Evolutionary conservation across 768 basidiomycete species (phyloP).

Genomic region (Rhodocollybia butyracea): DNA sequence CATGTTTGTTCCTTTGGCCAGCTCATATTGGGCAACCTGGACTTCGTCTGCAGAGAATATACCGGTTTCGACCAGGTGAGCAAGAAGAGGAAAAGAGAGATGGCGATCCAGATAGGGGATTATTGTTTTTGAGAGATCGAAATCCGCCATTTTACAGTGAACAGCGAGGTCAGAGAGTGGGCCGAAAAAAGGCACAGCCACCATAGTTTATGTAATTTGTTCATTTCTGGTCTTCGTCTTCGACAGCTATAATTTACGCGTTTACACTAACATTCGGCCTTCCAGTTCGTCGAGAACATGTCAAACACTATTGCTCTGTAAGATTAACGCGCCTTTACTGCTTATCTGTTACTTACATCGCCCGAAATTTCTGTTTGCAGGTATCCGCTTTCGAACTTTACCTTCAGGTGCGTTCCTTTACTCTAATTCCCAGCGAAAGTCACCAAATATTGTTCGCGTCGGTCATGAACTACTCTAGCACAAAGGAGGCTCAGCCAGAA

Average conservation of each 20-base stretch:
- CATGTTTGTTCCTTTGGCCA: slow-evolving; percentile 98
- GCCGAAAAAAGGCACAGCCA: not conserved
- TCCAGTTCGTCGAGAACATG: slow-evolving; percentile 26
- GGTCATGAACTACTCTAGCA: slow-evolving; percentile 43
- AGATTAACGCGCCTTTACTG: slow-evolving; percentile 9
- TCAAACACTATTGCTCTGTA: slow-evolving; percentile 53
- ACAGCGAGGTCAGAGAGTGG: no score
- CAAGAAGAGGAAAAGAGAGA: slow-evolving; percentile 88
- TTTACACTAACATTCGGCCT: not conserved
- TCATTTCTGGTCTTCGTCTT: not conserved
- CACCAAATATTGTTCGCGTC: not conserved
- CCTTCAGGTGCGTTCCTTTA: slow-evolving; percentile 62
- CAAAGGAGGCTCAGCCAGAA: slow-evolving; percentile 95
- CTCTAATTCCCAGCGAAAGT: not conserved
- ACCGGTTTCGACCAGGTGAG: slow-evolving; percentile 75
- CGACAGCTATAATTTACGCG: not conserved
- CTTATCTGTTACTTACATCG: not conserved
- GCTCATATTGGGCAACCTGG: slow-evolving; percentile 91
- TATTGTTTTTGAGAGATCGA: slow-evolving; percentile 88
- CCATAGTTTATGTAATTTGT: not conserved
- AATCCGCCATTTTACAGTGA: slow-evolving; percentile 46
- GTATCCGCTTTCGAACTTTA: slow-evolving; percentile 87
- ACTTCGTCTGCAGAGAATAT: slow-evolving; percentile 80
- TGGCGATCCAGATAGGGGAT: slow-evolving; percentile 94
- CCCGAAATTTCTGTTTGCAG: slow-evolving; percentile 32